Percentiles rank a stretch among this genome's conserved stretches.
Evolutionary conservation across 1,139 yeast species (phyloP).

Genomic region (Arxiozyma slooffiae): DNA sequence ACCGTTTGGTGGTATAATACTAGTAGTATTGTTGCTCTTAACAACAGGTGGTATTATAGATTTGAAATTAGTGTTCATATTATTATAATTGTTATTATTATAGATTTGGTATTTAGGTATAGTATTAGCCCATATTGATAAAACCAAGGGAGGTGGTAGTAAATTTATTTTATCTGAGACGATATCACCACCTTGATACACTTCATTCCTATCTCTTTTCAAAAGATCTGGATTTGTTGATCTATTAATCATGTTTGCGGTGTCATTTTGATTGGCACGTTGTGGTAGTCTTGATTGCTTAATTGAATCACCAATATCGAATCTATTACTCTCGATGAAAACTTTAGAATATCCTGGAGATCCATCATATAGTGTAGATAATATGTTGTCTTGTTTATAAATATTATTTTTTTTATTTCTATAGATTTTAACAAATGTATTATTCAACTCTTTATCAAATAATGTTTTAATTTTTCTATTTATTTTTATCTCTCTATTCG

Average conservation of each 20-base stretch:
- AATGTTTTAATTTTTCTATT: neutral
- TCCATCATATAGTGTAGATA: constrained; percentile 19
- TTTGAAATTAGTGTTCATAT: no score
- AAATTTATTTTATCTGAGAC: neutral
- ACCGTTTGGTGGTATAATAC: neutral
- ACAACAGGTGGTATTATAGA: no score
- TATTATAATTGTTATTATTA: neutral
- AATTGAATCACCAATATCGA: constrained; percentile 26
- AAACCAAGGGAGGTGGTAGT: constrained; percentile 5
- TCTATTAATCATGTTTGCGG: neutral
- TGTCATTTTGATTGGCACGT: constrained; percentile 18
- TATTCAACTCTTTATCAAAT: neutral
- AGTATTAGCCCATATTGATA: constrained; percentile 1
- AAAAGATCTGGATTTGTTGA: neutral
- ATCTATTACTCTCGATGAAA: constrained; percentile 21
- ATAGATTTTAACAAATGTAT: neutral
- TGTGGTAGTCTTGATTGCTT: constrained; percentile 22
- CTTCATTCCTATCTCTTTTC: constrained; percentile 1
- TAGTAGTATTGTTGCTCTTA: neutral
- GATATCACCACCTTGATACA: neutral
- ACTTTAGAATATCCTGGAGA: constrained; percentile 29
- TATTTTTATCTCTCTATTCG: constrained; percentile 12
- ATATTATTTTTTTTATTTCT: neutral
- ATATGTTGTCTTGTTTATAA: constrained; percentile 3
- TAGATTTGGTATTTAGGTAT: constrained; percentile 3